phyloP scores from a whole-genome alignment of 176 grass and related monocot genomes.

The Stipa capillata region DNA sequence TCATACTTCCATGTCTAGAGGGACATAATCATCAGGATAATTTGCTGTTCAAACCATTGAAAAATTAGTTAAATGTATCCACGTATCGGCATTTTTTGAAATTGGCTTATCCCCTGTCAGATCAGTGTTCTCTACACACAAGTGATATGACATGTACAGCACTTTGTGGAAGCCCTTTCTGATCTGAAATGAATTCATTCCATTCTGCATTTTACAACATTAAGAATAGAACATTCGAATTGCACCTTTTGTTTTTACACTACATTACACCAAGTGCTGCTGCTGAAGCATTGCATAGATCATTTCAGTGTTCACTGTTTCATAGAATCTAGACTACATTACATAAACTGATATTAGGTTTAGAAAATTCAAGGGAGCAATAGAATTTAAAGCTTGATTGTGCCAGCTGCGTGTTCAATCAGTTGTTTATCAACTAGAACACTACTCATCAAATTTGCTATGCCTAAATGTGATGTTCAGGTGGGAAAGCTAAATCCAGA shows the following conservation, averaged over 20 bases:
- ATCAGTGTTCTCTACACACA: not conserved
- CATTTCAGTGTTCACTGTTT: conserved; percentile 3
- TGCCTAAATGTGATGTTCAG: conserved; percentile 31
- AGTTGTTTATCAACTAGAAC: conserved; percentile 9
- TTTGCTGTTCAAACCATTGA: no score
- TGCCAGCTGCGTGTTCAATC: not conserved
- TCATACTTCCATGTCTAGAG: conserved; percentile 3
- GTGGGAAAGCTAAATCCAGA: conserved; percentile 64
- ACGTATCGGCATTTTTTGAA: no score
- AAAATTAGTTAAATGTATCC: no score
- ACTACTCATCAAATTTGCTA: not conserved
- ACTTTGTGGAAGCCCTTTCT: not conserved
- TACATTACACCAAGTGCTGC: not conserved
- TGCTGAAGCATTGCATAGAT: conserved; percentile 1
- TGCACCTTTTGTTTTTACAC: not conserved
- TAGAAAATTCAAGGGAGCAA: not conserved
- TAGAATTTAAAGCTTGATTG: not conserved
- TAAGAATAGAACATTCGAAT: not conserved
- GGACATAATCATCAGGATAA: no score
- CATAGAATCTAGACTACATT: not conserved
- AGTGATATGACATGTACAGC: not conserved
- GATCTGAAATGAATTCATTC: not conserved
- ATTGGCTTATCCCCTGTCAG: no score
- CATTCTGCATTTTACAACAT: not conserved
- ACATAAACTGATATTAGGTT: not conserved